These are phyloP conservation scores for Ustilago bromivora DNA, from an alignment of 1,284 basidiomycete genomes.

Conservation along the genomic window DNA sequence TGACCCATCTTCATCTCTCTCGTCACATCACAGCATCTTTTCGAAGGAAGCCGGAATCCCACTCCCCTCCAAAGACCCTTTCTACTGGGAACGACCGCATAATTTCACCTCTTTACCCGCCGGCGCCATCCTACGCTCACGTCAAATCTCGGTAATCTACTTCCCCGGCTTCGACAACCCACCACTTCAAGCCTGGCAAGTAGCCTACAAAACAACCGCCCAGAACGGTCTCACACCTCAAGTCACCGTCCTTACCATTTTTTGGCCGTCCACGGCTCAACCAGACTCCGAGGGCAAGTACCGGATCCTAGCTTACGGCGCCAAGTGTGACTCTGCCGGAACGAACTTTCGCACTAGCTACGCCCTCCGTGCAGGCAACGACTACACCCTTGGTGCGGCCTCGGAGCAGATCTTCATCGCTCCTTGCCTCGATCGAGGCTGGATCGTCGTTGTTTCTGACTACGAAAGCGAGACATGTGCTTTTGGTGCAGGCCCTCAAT, in stretches of 20 bases:
- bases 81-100: slow-evolving; percentile 47
- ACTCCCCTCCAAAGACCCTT: slow-evolving; percentile 44
- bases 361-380: slow-evolving; percentile 38
- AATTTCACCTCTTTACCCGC: slow-evolving; percentile 23
- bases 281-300: slow-evolving; percentile 39
- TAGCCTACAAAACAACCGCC: slow-evolving; percentile 51
- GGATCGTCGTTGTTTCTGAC: slow-evolving; percentile 59
- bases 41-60: slow-evolving; percentile 28
- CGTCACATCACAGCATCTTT: slow-evolving; percentile 16
- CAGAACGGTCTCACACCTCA: slow-evolving; percentile 50
- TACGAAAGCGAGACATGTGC: slow-evolving; percentile 62
- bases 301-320: slow-evolving; percentile 34
- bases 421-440: slow-evolving; percentile 57
- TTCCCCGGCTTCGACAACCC: slow-evolving; percentile 51
- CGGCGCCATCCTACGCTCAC: slow-evolving; percentile 52
- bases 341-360: slow-evolving; percentile 51
- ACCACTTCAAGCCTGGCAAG: slow-evolving; percentile 50
- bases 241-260: slow-evolving; percentile 50
- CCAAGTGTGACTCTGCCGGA: slow-evolving; percentile 46
- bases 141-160: slow-evolving; percentile 45
- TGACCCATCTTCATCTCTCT: not conserved
- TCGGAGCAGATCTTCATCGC: slow-evolving; percentile 60
- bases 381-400: slow-evolving; percentile 34
- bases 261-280: slow-evolving; percentile 35
- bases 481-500: slow-evolving; percentile 57